These are phyloP conservation scores for Chamaecyparis obtusa DNA, from an alignment of 75 land plant genomes.

Conservation along the genomic window DNA sequence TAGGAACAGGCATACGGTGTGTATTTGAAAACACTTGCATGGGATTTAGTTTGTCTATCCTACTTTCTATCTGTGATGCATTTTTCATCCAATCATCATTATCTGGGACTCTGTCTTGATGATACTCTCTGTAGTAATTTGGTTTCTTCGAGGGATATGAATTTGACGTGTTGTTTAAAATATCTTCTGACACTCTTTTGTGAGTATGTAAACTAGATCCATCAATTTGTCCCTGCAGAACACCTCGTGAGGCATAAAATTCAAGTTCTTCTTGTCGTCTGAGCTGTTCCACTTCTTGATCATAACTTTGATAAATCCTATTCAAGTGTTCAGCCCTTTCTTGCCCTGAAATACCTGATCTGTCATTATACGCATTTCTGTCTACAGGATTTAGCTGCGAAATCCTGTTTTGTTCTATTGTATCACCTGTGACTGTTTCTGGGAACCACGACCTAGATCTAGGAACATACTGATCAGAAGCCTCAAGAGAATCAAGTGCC, in stretches of 20 bases:
- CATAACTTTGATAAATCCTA: background rate
- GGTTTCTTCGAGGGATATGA: background rate
- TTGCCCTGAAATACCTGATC: background rate
- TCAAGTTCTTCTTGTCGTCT: background rate
- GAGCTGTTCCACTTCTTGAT: background rate
- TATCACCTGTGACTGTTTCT: background rate
- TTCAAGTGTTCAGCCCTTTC: background rate
- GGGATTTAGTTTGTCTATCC: background rate
- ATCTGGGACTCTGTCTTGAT: background rate
- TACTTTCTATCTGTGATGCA: background rate
- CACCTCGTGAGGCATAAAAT: background rate
- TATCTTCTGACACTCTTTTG: conserved; percentile 1
- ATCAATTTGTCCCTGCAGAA: background rate
- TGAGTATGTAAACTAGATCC: conserved; percentile 6
- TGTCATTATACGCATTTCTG: background rate
- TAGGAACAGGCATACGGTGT: conserved; percentile 1
- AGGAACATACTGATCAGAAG: background rate
- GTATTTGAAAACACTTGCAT: background rate
- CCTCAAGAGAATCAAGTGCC: background rate
- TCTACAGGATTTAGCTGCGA: background rate
- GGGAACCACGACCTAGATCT: background rate
- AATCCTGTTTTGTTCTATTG: background rate
- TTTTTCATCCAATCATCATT: background rate
- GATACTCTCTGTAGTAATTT: background rate
- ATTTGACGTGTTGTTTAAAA: background rate